A percentile compares a stretch with the other conserved stretches of the same genome.
These are phyloP conservation scores for Penium margaritaceum DNA, from an alignment of 139 green algal genomes.

Conservation along the genomic window DNA sequence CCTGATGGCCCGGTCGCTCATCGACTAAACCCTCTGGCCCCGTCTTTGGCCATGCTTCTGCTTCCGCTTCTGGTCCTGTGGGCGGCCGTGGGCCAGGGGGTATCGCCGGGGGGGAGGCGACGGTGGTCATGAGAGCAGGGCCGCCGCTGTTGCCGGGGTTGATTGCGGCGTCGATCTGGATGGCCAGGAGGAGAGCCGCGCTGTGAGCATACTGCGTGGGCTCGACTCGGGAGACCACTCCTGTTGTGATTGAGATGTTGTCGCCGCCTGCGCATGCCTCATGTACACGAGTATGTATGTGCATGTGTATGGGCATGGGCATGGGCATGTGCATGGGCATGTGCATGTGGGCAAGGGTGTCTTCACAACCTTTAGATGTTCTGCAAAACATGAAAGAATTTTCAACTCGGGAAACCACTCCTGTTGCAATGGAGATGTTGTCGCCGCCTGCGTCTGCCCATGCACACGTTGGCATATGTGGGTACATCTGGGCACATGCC, in stretches of 20 bases:
- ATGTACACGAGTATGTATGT: too few relatives aligned
- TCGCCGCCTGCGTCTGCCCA: neutral
- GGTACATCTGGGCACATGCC: too few relatives aligned
- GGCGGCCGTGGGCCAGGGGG: neutral
- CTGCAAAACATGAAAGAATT: too few relatives aligned
- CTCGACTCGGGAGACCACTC: slow-evolving; percentile 74
- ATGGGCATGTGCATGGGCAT: too few relatives aligned
- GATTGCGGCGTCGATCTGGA: slow-evolving; percentile 58
- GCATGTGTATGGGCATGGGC: too few relatives aligned
- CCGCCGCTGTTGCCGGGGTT: slow-evolving; percentile 73
- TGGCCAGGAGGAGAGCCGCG: slow-evolving; percentile 72
- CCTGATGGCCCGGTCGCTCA: too few relatives aligned
- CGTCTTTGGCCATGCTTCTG: neutral
- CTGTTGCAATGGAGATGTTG: neutral
- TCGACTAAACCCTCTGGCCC: neutral
- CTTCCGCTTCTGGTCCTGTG: neutral
- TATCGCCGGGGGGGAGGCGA: too few relatives aligned
- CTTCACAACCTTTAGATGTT: too few relatives aligned
- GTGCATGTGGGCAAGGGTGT: too few relatives aligned
- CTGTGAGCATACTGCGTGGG: slow-evolving; percentile 63
- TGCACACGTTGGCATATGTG: too few relatives aligned
- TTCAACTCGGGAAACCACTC: neutral
- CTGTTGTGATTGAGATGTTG: slow-evolving; percentile 68
- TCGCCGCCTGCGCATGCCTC: slow-evolving; percentile 77
- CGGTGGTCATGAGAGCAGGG: slow-evolving; percentile 66